Base-by-base conservation (phyloP, 352 stramenopile genomes). In the Globisporangium spiculum region DNA sequence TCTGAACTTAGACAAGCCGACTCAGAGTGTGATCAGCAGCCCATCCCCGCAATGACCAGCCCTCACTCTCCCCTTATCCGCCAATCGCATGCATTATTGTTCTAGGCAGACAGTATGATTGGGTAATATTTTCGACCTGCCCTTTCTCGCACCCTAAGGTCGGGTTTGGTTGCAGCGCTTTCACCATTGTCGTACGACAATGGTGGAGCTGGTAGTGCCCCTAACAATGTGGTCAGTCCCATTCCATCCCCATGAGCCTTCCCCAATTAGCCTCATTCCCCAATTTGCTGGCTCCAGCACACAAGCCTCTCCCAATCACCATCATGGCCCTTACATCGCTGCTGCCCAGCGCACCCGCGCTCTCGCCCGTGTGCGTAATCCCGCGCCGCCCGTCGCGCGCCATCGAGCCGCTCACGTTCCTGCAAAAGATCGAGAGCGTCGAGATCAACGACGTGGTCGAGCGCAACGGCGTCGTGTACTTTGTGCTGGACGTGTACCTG, bases 401-500 rank as follows among this genome's bases (percentile, higher is more conserved):
- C n/a, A 60, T 60, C 9, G 65, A 63, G 10, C 65, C 65, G 27
- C 57, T 63, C 30, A 56, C 52, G 65, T 69, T 69, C 24, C 65
- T 80, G 27, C 65, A 77, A 24, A 69, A 71, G 58, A 80, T 80
- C 44, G 68, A 73, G 48, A 62, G 55, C n/a, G n/a, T 78, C 30
- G 75, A 80, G 64, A 68, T 80, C 58, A 63, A 63, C 32, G 54
- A 65, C 26, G 58, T 60, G 16, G 41, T 72, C 27, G 65, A 72
- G 60, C 68, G 67, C 63, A 44, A 78, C 63, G 59, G 60, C 18
- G 64, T 68, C 24, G 57, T 66, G 34, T 78, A 76, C 67, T 81
- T 75, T 57, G 70, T 75, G 26, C 69, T 81, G 55, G 76, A 92
- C 41, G 74, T 92, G 18, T 92, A 76, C 72, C 68, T 90, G 4